Evolutionary conservation across 2,329 filamentous ascomycete species (phyloP), one percentile per base, ranked within the genome.

Genomic region (Ophiostoma ulmi): DNA sequence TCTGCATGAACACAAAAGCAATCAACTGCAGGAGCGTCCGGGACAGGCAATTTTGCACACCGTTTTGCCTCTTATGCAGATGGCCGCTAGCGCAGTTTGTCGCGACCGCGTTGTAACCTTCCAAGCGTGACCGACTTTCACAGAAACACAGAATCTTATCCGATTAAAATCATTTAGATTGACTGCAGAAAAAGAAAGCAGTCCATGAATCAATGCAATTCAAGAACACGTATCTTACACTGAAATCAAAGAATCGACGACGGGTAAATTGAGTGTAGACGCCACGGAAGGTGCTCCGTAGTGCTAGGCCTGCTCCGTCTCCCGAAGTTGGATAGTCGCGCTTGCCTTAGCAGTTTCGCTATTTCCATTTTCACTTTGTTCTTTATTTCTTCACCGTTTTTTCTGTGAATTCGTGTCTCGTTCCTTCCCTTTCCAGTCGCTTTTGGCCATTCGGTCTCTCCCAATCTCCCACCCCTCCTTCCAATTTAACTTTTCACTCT

Each of bases 91-190:
- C 61, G 65, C 31, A n/a, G 13, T 65, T 70, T 70, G 69, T 73
- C 70, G 71, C 73, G 71, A 72, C 68, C 71, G 72, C 72, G 72
- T 73, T 71, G 70, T 39, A 63, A 71, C 58, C 67, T 38, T 48
- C 67, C n/a, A 48, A 44, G 48, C 66, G 52, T 61, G 61, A 63
- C 31, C n/a, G 11, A 11, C 17, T n/a, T 17, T 63, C 67, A 17
- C 13, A 63, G 26, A 63, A n/a, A 14, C 31, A 38, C 31, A 64
- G 17, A 38, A 38, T 31, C 31, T 31, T 31, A 31, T 31, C 31
- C 31, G 2, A 31, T 13, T 8, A 64, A 14, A 66, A 26, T 13
- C n/a, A 8, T 41, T 11, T 6, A 66, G 36, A 8, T 39, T 11
- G 17, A 38, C 13, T 65, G 55, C 6, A 41, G 11, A 36, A 63